Conservation (phyloP, 257 asterid genomes). For the Capsicum pubescens region DNA sequence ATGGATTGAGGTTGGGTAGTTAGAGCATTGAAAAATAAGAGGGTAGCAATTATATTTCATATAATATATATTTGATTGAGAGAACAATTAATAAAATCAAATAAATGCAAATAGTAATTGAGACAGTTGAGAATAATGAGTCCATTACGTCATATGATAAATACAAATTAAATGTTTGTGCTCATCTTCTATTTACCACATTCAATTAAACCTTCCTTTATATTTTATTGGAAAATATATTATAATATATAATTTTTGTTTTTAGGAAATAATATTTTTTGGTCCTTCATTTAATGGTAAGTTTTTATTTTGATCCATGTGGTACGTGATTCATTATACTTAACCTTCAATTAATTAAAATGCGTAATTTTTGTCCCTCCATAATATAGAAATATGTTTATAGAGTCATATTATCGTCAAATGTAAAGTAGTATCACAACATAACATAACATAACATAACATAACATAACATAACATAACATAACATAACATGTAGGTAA, state of each 20-base stretch:
- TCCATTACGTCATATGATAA: conserved; percentile 75
- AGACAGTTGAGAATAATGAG: conserved; percentile 86
- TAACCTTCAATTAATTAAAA: background rate
- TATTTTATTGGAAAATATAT: background rate
- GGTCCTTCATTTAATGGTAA: background rate
- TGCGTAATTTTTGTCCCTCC: background rate
- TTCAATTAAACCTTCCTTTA: background rate
- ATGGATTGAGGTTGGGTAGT: conserved; percentile 36
- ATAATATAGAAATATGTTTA: background rate
- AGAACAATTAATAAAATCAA: conserved; percentile 64
- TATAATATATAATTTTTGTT: background rate
- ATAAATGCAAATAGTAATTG: conserved; percentile 87
- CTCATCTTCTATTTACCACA: conserved; percentile 12
- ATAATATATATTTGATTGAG: conserved; percentile 57
- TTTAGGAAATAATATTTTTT: background rate
- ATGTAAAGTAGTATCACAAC: background rate
- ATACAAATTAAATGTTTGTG: conserved; percentile 60
- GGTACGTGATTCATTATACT: background rate
- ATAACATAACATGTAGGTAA: background rate
- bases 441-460: background rate
- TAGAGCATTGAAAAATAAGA: conserved; percentile 50
- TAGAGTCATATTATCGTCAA: background rate
- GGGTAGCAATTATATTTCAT: conserved; percentile 12
- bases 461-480: background rate
- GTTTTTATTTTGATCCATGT: background rate